A percentile compares a stretch with the other conserved stretches of the same genome.
These are phyloP conservation scores for Piper longum DNA, from an alignment of 164 flowering plant genomes.

Conservation along the genomic window DNA sequence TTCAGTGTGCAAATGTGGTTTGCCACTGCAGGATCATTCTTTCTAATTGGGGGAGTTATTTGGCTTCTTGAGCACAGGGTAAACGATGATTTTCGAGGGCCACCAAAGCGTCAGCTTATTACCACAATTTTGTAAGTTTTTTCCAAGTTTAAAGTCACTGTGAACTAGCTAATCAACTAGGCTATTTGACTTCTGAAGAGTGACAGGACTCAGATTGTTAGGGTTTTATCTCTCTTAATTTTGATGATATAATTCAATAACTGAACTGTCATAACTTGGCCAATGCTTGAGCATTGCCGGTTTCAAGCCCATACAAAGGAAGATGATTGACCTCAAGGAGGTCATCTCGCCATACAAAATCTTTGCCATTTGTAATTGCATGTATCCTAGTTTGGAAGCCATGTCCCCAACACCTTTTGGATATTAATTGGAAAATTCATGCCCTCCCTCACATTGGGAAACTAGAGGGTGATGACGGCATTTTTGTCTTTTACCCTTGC, in stretches of 20 bases:
- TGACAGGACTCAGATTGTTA: background rate
- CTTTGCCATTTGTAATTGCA: too few species aligned
- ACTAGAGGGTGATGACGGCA: too few species aligned
- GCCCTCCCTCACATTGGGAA: too few species aligned
- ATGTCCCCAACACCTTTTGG: too few species aligned
- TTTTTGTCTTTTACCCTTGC: too few species aligned
- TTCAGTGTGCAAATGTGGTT: constrained; percentile 68
- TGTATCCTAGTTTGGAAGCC: too few species aligned
- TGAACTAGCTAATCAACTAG: background rate
- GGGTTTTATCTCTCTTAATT: background rate
- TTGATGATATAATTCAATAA: background rate
- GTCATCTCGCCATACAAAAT: too few species aligned
- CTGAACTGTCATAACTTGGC: background rate
- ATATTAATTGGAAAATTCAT: too few species aligned
- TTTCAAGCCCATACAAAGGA: too few species aligned
- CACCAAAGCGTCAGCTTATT: constrained; percentile 53
- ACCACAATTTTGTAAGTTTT: constrained; percentile 49
- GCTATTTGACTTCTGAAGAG: background rate
- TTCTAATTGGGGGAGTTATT: constrained; percentile 50
- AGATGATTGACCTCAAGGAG: too few species aligned
- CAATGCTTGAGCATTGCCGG: background rate
- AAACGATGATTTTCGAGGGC: constrained; percentile 66
- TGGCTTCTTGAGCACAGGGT: constrained; percentile 83
- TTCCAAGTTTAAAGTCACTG: background rate
- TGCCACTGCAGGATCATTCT: constrained; percentile 43